Evolutionary conservation across 768 basidiomycete genomes (phyloP).

Genomic region (Collybia nuda): DNA sequence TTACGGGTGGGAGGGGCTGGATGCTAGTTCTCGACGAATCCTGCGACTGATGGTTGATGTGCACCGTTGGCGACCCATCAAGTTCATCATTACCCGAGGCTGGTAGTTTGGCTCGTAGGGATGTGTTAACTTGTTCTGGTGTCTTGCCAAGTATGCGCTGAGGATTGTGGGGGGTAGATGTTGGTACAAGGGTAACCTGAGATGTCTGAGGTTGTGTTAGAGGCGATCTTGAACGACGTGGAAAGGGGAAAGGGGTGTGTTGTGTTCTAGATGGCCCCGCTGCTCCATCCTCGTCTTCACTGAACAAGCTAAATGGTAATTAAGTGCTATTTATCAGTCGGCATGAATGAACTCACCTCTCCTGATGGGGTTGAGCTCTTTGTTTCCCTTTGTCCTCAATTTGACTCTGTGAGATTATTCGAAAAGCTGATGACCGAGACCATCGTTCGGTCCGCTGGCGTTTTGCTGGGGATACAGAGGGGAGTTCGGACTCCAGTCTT

Average conservation of each 20-base stretch:
- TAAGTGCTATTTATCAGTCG: no score
- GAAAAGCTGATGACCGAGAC: not conserved
- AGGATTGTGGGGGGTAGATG: not conserved
- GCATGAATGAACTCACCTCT: not conserved
- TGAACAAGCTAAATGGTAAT: conserved; percentile 1
- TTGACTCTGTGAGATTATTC: not conserved
- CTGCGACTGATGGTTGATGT: not conserved
- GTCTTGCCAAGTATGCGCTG: not conserved
- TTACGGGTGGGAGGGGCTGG: not conserved
- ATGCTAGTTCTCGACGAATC: not conserved
- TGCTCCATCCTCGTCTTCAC: not conserved
- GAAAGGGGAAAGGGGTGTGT: not conserved
- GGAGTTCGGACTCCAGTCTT: not conserved
- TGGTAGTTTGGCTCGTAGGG: no score
- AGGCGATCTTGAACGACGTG: no score
- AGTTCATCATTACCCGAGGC: no score
- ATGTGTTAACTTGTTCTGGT: not conserved
- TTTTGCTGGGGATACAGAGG: not conserved
- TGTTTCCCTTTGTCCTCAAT: not conserved
- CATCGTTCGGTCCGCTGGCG: not conserved
- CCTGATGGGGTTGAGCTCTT: not conserved
- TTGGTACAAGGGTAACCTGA: conserved; percentile 12
- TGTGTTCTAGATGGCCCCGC: conserved; percentile 4
- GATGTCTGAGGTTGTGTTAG: conserved; percentile 9
- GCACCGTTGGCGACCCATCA: not conserved